These are phyloP conservation scores for Euphorbia peplus DNA, from an alignment of 345 rosid species.

Conservation along the genomic window DNA sequence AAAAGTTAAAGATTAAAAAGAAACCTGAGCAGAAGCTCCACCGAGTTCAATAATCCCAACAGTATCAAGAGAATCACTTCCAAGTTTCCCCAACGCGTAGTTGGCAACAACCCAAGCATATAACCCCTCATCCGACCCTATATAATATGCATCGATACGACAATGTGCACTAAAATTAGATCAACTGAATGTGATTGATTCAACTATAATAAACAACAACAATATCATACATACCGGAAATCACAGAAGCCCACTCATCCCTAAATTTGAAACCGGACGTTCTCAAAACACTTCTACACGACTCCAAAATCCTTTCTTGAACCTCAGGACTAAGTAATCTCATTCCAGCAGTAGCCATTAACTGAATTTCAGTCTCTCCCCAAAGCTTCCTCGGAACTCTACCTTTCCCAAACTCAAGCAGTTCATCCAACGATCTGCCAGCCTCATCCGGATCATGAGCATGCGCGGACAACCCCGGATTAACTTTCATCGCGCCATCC, in stretches of 20 bases:
- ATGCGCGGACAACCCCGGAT: conserved; percentile 80
- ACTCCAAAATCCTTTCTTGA: conserved; percentile 56
- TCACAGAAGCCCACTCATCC: conserved; percentile 80
- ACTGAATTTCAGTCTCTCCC: conserved; percentile 72
- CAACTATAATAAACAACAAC: background rate
- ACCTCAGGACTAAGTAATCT: conserved; percentile 53
- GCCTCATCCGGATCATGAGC: conserved; percentile 52
- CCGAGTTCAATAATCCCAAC: conserved; percentile 96
- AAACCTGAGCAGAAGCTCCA: conserved; percentile 96
- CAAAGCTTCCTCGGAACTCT: conserved; percentile 51
- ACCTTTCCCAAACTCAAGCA: conserved; percentile 58
- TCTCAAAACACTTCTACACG: conserved; percentile 51
- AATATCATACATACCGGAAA: conserved; percentile 47
- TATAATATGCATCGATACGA: background rate
- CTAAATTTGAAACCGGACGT: conserved; percentile 59
- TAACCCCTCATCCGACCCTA: conserved; percentile 95
- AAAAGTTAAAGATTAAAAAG: conserved; percentile 5
- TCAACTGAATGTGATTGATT: background rate
- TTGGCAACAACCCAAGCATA: conserved; percentile 97
- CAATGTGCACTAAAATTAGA: background rate
- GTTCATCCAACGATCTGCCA: conserved; percentile 51
- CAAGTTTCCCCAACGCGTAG: conserved; percentile 72
- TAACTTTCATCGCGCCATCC: conserved; percentile 48
- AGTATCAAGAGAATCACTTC: conserved; percentile 68
- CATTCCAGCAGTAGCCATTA: conserved; percentile 97